A percentile compares a stretch with the other conserved stretches of the same genome.
These are phyloP conservation scores for Fusarium coffeatum DNA, from an alignment of 2,329 filamentous ascomycete genomes.

Conservation along the genomic window DNA sequence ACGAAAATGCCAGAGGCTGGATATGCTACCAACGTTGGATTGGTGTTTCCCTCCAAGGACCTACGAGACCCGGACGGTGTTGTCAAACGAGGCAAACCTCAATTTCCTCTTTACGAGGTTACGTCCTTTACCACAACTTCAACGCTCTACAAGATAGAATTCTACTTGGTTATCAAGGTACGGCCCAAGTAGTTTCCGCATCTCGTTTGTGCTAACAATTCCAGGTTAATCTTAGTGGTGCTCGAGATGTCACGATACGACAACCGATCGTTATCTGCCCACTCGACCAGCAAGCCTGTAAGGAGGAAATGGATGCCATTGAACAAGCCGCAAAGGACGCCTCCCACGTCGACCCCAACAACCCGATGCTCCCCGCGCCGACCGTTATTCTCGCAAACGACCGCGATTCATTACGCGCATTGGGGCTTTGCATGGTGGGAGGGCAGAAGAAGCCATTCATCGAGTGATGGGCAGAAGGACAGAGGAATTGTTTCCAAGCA, in stretches of 20 bases:
- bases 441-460: constrained; percentile 75
- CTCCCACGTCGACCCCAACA: constrained; percentile 84
- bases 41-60: constrained; percentile 92
- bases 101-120: constrained; percentile 89
- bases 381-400: constrained; percentile 85
- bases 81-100: constrained; percentile 83
- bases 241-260: constrained; percentile 86
- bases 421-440: constrained; percentile 72
- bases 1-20: constrained; percentile 90
- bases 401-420: constrained; percentile 69
- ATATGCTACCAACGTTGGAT: constrained; percentile 90
- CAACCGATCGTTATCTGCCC: constrained; percentile 97
- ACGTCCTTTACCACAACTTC: constrained; percentile 93
- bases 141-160: constrained; percentile 97
- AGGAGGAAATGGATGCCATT: constrained; percentile 98
- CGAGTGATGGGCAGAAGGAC: constrained; percentile 56
- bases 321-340: constrained; percentile 96
- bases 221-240: constrained; percentile 87
- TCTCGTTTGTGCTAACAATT: constrained; percentile 38
- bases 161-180: constrained; percentile 95
- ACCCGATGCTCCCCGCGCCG: constrained; percentile 90
- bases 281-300: constrained; percentile 93
- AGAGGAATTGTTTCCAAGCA: constrained; percentile 28
- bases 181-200: constrained; percentile 2
- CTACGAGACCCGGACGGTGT: constrained; percentile 88